These are phyloP conservation scores for Neurospora sp. DNA, from an alignment of 495 filamentous ascomycete species.

Conservation along the genomic window DNA sequence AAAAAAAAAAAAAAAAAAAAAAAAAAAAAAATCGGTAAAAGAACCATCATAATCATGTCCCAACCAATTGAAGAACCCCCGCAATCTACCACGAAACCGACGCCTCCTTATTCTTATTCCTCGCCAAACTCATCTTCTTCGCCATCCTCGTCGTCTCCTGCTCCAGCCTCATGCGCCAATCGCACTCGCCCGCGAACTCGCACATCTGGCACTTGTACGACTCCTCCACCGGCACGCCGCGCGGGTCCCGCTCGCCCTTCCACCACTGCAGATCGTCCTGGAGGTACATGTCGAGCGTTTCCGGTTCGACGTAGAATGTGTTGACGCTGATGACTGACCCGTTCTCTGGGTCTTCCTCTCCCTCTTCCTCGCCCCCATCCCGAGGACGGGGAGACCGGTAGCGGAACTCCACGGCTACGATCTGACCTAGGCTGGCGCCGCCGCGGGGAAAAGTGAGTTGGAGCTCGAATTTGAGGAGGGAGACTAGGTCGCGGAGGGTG, in stretches of 20 bases:
- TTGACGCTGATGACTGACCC: slow-evolving; percentile 50
- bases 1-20: background rate
- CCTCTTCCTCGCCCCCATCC: background rate
- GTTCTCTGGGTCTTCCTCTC: slow-evolving; percentile 16
- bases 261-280: slow-evolving; percentile 71
- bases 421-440: slow-evolving; percentile 35
- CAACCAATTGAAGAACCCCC: background rate
- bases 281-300: slow-evolving; percentile 53
- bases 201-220: slow-evolving; percentile 73
- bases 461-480: slow-evolving; percentile 35
- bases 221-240: slow-evolving; percentile 81
- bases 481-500: slow-evolving; percentile 28
- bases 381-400: slow-evolving; percentile 6
- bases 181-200: slow-evolving; percentile 45
- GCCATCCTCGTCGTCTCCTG: slow-evolving; percentile 14
- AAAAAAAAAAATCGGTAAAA: background rate
- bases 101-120: background rate
- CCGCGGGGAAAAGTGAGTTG: slow-evolving; percentile 46
- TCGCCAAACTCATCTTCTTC: slow-evolving; percentile 1
- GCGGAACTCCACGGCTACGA: slow-evolving; percentile 59
- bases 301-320: slow-evolving; percentile 58
- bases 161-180: slow-evolving; percentile 38
- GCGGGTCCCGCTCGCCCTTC: slow-evolving; percentile 63
- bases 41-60: background rate
- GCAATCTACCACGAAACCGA: background rate